Percentiles rank a stretch among this genome's conserved stretches.
phyloP scores from a whole-genome alignment of 2,329 filamentous ascomycete genomes.

The Blastomyces silverae region DNA sequence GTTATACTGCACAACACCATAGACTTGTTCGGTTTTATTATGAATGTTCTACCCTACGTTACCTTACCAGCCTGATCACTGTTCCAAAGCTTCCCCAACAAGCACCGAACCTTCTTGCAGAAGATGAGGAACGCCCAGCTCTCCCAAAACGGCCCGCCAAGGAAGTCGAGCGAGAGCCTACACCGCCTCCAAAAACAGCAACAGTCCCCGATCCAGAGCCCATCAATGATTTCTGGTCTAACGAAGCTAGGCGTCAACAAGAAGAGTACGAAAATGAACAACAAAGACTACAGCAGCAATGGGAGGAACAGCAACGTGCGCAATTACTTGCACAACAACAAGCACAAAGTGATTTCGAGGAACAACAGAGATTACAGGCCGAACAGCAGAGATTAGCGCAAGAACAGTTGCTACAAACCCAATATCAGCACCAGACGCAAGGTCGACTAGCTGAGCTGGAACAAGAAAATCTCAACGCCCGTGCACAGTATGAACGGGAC shows the following conservation, averaged over 20 bases:
- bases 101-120: slow-evolving; percentile 77
- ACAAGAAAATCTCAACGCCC: slow-evolving; percentile 86
- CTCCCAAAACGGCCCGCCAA: slow-evolving; percentile 66
- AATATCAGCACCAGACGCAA: slow-evolving; percentile 89
- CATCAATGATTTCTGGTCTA: slow-evolving; percentile 97
- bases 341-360: slow-evolving; percentile 91
- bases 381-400: slow-evolving; percentile 89
- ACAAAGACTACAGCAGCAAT: slow-evolving; percentile 75
- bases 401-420: slow-evolving; percentile 79
- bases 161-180: slow-evolving; percentile 64
- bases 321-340: slow-evolving; percentile 79
- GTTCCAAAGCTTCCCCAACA: slow-evolving; percentile 94
- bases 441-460: slow-evolving; percentile 93
- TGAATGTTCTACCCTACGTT: slow-evolving; percentile 95
- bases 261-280: slow-evolving; percentile 95
- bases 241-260: slow-evolving; percentile 82
- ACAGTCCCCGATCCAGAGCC: slow-evolving; percentile 75
- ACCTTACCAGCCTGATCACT: slow-evolving; percentile 91
- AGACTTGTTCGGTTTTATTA: slow-evolving; percentile 97
- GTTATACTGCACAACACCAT: slow-evolving; percentile 95
- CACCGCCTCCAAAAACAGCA: slow-evolving; percentile 56
- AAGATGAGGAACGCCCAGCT: slow-evolving; percentile 76
- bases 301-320: slow-evolving; percentile 69
- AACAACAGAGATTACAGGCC: slow-evolving; percentile 77
- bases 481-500: slow-evolving; percentile 93